Evolutionary conservation across 2,329 filamentous ascomycete genomes (phyloP).

Genomic region (Ophidiomyces ophidiicola): DNA sequence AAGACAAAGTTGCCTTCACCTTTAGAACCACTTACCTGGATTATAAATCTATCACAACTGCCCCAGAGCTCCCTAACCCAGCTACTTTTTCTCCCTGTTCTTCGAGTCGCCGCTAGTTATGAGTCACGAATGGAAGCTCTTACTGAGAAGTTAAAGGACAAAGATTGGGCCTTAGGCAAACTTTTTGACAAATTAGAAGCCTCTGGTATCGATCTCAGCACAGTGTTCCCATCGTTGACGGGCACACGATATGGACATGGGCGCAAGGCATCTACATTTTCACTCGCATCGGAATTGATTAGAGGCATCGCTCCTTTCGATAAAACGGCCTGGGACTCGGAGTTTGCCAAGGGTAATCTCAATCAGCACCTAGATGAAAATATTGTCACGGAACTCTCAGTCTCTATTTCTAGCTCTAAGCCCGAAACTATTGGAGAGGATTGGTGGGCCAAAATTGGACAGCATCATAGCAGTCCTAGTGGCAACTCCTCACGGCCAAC

Average conservation of each 20-base stretch:
- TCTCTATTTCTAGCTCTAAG: conserved; percentile 6
- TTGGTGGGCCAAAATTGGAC: conserved; percentile 25
- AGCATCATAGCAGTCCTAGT: neutral
- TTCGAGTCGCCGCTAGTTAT: conserved; percentile 38
- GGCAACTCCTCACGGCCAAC: neutral
- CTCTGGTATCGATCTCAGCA: conserved; percentile 43
- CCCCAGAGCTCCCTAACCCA: conserved; percentile 33
- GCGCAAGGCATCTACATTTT: conserved; percentile 35
- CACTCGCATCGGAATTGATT: conserved; percentile 43
- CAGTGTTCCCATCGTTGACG: conserved; percentile 45
- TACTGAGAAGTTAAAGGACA: conserved; percentile 41
- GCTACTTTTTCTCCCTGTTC: conserved; percentile 42
- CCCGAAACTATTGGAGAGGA: conserved; percentile 16
- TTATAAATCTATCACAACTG: conserved; percentile 34
- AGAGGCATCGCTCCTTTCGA: conserved; percentile 45
- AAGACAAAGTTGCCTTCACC: conserved; percentile 42
- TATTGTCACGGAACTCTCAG: conserved; percentile 12
- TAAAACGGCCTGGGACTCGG: conserved; percentile 34
- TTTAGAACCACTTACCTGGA: conserved; percentile 43
- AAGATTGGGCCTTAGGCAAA: conserved; percentile 47
- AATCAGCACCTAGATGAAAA: neutral
- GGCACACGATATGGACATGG: conserved; percentile 31
- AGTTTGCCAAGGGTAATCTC: conserved; percentile 16
- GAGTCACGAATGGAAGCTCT: conserved; percentile 39
- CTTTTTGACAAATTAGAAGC: conserved; percentile 48